Conservation (phyloP, 2,329 filamentous ascomycete genomes). For the Mycosphaerelloides madeirae region DNA sequence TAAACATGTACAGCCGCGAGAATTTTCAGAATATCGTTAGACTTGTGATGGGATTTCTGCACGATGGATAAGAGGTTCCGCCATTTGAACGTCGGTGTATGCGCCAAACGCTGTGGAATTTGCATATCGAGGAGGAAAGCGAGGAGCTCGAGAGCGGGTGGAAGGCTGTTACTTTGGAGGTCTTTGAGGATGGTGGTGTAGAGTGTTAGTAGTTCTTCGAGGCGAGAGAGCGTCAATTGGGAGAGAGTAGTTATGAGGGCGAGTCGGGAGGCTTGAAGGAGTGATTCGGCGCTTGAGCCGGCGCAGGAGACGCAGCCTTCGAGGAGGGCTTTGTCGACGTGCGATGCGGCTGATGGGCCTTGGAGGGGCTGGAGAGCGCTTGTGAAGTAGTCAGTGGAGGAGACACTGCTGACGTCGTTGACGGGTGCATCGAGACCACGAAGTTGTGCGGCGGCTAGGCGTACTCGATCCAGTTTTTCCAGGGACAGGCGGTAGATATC, state of each 20-base stretch:
- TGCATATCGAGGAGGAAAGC: conserved; percentile 60
- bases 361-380: conserved; percentile 16
- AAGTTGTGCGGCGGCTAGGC: conserved; percentile 58
- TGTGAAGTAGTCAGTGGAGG: conserved; percentile 23
- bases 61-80: conserved; percentile 63
- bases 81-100: conserved; percentile 56
- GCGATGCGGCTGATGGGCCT: conserved; percentile 8
- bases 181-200: conserved; percentile 22
- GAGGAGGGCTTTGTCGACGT: conserved; percentile 48
- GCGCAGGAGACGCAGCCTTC: conserved; percentile 68
- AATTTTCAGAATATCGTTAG: conserved; percentile 74
- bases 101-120: conserved; percentile 36
- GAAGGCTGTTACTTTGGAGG: conserved; percentile 13
- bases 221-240: conserved; percentile 1
- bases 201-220: conserved; percentile 18
- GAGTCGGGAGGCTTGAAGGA: conserved; percentile 64
- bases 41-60: conserved; percentile 78
- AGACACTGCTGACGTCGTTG: conserved; percentile 22
- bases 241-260: conserved; percentile 52
- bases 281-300: conserved; percentile 70
- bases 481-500: conserved; percentile 62
- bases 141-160: conserved; percentile 68
- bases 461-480: conserved; percentile 86
- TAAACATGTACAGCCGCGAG: conserved; percentile 78
- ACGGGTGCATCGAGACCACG: background rate